Conservation (phyloP, 1,284 basidiomycete species). For the Marasmius oreades region DNA sequence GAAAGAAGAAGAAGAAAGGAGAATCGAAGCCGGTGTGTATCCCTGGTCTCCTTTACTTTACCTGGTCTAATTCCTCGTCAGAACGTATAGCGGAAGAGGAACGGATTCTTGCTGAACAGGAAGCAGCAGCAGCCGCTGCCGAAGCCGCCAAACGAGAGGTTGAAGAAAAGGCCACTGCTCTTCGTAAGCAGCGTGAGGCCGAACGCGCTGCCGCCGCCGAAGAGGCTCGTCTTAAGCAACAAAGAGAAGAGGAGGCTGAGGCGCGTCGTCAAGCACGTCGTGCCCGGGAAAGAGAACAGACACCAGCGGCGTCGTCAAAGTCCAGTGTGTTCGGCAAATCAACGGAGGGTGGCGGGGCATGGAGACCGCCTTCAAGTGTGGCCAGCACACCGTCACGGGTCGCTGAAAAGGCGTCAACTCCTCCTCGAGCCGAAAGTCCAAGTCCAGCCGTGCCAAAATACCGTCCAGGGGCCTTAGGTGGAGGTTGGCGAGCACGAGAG, state of each 20-base stretch:
- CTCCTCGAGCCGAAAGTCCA: constrained; percentile 45
- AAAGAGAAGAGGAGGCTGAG: constrained; percentile 29
- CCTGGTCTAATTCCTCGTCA: constrained; percentile 22
- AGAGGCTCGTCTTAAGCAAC: constrained; percentile 37
- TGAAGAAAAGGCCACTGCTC: constrained; percentile 79
- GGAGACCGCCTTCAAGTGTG: constrained; percentile 37
- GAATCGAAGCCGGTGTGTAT: constrained; percentile 49
- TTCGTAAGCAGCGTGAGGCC: constrained; percentile 22
- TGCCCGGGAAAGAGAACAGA: constrained; percentile 22
- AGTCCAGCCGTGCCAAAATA: constrained; percentile 38
- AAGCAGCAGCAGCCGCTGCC: constrained; percentile 41
- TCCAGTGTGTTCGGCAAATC: constrained; percentile 17
- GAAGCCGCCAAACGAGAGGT: constrained; percentile 60
- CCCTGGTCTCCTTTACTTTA: constrained; percentile 3
- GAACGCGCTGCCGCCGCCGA: constrained; percentile 28
- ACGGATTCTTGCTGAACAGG: constrained; percentile 46
- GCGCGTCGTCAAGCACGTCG: background rate
- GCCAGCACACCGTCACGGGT: constrained; percentile 32
- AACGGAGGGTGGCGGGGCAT: constrained; percentile 28
- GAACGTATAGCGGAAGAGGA: constrained; percentile 56
- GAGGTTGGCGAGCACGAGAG: constrained; percentile 56
- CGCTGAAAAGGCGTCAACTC: constrained; percentile 28
- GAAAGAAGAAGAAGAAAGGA: constrained; percentile 50
- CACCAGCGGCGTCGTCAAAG: constrained; percentile 20
- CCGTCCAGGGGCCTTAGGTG: constrained; percentile 40